A percentile compares a stretch with the other conserved stretches of the same genome.
These are phyloP conservation scores for Xylaria intraflava DNA, from an alignment of 495 filamentous ascomycete species.

Conservation along the genomic window DNA sequence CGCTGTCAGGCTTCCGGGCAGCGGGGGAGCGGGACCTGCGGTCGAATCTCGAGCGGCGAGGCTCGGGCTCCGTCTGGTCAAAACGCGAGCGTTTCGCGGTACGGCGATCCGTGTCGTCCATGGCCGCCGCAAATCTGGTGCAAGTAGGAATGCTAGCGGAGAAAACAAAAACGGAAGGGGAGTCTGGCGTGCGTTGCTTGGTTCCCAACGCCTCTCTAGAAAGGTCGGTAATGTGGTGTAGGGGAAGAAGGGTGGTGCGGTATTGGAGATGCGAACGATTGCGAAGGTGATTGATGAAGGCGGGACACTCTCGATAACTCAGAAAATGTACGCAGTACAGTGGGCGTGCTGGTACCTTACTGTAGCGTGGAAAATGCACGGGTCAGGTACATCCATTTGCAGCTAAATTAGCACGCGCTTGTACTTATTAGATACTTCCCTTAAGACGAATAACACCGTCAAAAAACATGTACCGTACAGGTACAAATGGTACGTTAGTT, in stretches of 20 bases:
- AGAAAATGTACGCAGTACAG: background rate
- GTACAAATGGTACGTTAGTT: too few relatives aligned
- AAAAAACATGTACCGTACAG: too few relatives aligned
- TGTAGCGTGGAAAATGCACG: too few relatives aligned
- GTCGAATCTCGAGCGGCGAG: slow-evolving; percentile 72
- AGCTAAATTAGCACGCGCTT: too few relatives aligned
- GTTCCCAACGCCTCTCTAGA: background rate
- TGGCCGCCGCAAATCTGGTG: slow-evolving; percentile 24
- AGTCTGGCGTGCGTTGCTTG: background rate
- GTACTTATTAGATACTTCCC: too few relatives aligned
- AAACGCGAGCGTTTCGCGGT: slow-evolving; percentile 80
- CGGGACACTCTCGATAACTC: background rate
- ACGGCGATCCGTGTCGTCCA: slow-evolving; percentile 76
- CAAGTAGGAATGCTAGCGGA: background rate
- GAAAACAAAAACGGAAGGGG: too few relatives aligned
- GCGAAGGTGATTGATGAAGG: background rate
- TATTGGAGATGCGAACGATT: background rate
- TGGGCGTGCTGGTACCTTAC: too few relatives aligned
- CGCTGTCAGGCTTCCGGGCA: slow-evolving; percentile 46
- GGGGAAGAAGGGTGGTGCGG: background rate
- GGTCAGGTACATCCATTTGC: too few relatives aligned
- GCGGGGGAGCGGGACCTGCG: slow-evolving; percentile 80
- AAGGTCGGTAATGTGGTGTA: too few relatives aligned
- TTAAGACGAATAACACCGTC: too few relatives aligned
- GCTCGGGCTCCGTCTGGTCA: slow-evolving; percentile 78